Evolutionary conservation across 78 protist species (phyloP), one percentile per base, ranked within the genome.

Genomic region (Dictyostelium brefeldianum): DNA sequence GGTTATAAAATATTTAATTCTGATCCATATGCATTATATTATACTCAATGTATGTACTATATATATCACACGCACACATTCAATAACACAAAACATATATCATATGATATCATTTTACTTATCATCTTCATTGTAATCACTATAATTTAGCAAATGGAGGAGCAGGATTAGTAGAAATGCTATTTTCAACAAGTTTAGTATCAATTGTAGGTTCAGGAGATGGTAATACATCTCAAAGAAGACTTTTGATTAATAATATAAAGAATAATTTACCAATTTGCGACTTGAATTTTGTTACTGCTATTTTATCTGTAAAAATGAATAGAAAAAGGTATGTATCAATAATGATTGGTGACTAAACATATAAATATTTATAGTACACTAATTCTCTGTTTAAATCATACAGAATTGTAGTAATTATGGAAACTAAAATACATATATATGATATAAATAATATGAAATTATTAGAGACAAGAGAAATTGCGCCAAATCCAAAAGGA

Each of bases 171-270:
- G 96, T 96, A 3, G 99, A 98, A 73, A 98, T 98, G 99, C 91
- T 98, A 48, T 98, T 98, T 92, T 93, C 98, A 22, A 96, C 98
- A 53, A 96, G 97, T 81, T 95, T 98, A 46, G 96, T 98, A 14
- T 98, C 99, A 20, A 80, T 96, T 22, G 99, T 98, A 4, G 99
- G 99, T 71, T 98, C 97, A 46, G 99, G 99, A 17, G 82, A 73
- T 25, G 85, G 92, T 22, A 69, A 84, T 36, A 87, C 80, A 25
- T 62, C 90, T 12, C 97, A 95, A 31, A 82, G 97, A 47, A 70
- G 83, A 25, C 56, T 96, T 14, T 82, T 94, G 9, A 83, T 96
- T 22, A 93, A 92, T 67, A 96, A 96, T 84, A 96, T 95, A 41
- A 96, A 96, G 22, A 75, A 69, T 4, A 77, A 91, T 67, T 8